phyloP scores from a whole-genome alignment of 495 filamentous ascomycete genomes.

The Margaritispora aquatica region DNA sequence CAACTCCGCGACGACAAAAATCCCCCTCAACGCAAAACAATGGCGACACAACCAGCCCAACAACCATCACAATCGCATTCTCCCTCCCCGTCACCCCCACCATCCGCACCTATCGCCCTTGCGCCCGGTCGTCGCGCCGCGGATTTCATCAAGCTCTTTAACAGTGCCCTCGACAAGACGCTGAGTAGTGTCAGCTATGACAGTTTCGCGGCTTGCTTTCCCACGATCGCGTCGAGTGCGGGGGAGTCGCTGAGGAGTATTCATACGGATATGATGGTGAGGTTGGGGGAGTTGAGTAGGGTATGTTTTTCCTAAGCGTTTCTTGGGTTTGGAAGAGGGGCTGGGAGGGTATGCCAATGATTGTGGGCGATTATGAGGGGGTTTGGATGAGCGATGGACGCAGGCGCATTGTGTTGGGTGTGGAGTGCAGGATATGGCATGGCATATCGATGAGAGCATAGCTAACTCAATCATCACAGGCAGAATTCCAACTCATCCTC shows the following conservation, averaged over 20 bases:
- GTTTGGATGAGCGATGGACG: background rate
- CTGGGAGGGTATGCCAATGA: background rate
- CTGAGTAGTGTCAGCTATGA: constrained; percentile 65
- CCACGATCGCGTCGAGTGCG: constrained; percentile 66
- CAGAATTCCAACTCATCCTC: constrained; percentile 76
- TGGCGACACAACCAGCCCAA: background rate
- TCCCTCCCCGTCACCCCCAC: constrained; percentile 3
- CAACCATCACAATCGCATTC: too few species aligned
- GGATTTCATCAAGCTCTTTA: constrained; percentile 64
- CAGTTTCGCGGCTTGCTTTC: constrained; percentile 86
- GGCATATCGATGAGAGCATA: constrained; percentile 10
- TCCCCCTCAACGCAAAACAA: background rate
- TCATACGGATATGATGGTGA: constrained; percentile 63
- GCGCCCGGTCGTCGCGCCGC: constrained; percentile 71
- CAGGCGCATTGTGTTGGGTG: background rate
- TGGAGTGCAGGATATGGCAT: background rate
- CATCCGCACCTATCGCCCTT: constrained; percentile 10
- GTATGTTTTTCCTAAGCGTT: constrained; percentile 18
- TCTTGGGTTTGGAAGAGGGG: background rate
- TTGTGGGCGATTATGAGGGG: too few species aligned
- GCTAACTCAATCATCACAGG: constrained; percentile 23
- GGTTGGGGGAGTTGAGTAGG: constrained; percentile 52
- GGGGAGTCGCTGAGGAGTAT: constrained; percentile 60
- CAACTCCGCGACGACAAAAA: background rate
- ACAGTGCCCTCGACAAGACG: constrained; percentile 60